Evolutionary conservation across 2,329 filamentous ascomycete species (phyloP).

Genomic region (Sporothrix humicola): DNA sequence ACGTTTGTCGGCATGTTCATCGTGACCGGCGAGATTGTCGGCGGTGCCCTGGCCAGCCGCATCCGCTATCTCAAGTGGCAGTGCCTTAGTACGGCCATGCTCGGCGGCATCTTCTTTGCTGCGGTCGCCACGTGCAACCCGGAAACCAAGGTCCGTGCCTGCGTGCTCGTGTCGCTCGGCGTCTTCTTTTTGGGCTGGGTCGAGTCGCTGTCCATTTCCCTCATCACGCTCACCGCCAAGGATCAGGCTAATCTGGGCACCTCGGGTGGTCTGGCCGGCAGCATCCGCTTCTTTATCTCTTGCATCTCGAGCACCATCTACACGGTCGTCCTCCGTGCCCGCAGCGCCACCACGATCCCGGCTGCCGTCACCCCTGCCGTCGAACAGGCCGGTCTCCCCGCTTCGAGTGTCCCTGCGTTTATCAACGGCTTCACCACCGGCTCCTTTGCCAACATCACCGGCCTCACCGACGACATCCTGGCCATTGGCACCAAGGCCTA

Average conservation of each 20-base stretch:
- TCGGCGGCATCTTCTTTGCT: conserved; percentile 45
- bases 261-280: conserved; percentile 46
- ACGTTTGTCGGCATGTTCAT: conserved; percentile 43
- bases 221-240: conserved; percentile 45
- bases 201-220: conserved; percentile 46
- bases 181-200: conserved; percentile 48
- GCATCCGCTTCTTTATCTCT: conserved; percentile 47
- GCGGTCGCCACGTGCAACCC: conserved; percentile 43
- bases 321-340: conserved; percentile 45
- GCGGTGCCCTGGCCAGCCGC: conserved; percentile 40
- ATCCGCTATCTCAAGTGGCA: conserved; percentile 46
- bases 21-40: conserved; percentile 41
- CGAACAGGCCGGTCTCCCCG: conserved; percentile 48
- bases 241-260: conserved; percentile 48
- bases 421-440: conserved; percentile 44
- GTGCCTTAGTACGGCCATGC: conserved; percentile 41
- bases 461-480: conserved; percentile 44
- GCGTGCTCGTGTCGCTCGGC: conserved; percentile 43
- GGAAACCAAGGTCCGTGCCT: conserved; percentile 41
- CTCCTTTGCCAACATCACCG: conserved; percentile 43
- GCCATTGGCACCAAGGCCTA: conserved; percentile 43
- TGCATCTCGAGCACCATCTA: conserved; percentile 47
- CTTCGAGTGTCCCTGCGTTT: conserved; percentile 45
- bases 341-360: conserved; percentile 44
- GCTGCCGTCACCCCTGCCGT: conserved; percentile 45